A percentile compares a stretch with the other conserved stretches of the same genome.
Evolutionary conservation across 1,284 basidiomycete genomes (phyloP).

Genomic region (Trichosporon sp.): DNA sequence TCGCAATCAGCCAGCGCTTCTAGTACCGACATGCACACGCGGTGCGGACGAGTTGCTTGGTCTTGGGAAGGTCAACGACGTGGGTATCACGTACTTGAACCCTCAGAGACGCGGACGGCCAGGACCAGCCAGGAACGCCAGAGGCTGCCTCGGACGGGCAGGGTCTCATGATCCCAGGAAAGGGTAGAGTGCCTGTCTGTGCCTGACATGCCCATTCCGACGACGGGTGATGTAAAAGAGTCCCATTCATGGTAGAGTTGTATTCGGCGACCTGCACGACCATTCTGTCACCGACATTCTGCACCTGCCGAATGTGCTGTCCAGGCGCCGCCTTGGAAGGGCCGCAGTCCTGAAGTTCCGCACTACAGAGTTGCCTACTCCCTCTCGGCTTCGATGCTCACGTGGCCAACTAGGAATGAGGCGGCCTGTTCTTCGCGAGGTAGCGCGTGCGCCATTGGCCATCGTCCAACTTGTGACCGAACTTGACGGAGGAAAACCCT

Average conservation of each 20-base stretch:
- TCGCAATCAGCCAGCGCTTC: not conserved
- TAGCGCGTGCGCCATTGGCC: not conserved
- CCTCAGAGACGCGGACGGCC: not conserved
- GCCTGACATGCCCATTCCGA: not conserved
- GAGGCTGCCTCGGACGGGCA: not conserved
- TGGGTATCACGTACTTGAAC: not conserved
- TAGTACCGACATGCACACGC: not conserved
- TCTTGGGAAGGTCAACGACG: conserved; percentile 1
- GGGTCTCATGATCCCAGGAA: not conserved
- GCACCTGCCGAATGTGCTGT: not conserved
- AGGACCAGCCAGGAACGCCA: no score
- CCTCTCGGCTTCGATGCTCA: not conserved
- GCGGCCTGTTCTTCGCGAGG: not conserved
- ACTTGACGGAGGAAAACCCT: not conserved
- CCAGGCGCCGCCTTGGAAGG: not conserved
- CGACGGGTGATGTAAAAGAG: not conserved
- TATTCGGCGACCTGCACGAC: not conserved
- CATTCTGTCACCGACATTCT: not conserved
- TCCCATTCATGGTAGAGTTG: not conserved
- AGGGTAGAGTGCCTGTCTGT: not conserved
- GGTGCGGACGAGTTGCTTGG: not conserved
- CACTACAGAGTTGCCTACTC: no score
- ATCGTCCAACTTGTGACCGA: not conserved
- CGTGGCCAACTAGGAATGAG: no score
- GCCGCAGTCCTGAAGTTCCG: not conserved